Conservation (phyloP, 306 rosid species). For the Quercus bicolor region DNA sequence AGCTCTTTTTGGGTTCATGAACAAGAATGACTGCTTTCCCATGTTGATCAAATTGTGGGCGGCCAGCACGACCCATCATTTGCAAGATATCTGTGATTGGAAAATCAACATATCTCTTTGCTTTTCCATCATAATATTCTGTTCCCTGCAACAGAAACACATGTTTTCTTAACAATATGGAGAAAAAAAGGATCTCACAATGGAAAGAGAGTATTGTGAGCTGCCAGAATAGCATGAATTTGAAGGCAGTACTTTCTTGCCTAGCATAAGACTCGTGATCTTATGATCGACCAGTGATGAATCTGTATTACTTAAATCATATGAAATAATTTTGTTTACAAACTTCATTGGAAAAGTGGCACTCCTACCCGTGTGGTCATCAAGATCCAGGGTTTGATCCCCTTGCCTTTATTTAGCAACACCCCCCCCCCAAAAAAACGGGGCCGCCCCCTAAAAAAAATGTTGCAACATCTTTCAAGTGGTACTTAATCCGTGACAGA, state of each 20-base stretch:
- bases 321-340: too few relatives aligned
- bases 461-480: too few relatives aligned
- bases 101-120: constrained; percentile 91
- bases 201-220: neutral
- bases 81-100: constrained; percentile 98
- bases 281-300: neutral
- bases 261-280: neutral
- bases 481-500: too few relatives aligned
- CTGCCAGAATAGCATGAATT: neutral
- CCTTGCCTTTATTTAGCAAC: too few relatives aligned
- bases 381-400: too few relatives aligned
- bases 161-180: neutral
- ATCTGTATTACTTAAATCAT: neutral
- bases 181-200: constrained; percentile 1
- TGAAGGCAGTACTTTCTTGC: neutral
- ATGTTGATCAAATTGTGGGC: constrained; percentile 96
- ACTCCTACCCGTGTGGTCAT: too few relatives aligned
- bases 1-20: constrained; percentile 98
- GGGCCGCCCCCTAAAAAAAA: too few relatives aligned
- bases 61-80: constrained; percentile 99
- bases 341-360: too few relatives aligned
- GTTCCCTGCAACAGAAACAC: constrained; percentile 66
- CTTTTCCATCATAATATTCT: constrained; percentile 82
- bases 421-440: too few relatives aligned
- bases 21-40: constrained; percentile 99